Evolutionary conservation across 2,329 filamentous ascomycete species (phyloP).

Genomic region (Sclerotinia spermophila): DNA sequence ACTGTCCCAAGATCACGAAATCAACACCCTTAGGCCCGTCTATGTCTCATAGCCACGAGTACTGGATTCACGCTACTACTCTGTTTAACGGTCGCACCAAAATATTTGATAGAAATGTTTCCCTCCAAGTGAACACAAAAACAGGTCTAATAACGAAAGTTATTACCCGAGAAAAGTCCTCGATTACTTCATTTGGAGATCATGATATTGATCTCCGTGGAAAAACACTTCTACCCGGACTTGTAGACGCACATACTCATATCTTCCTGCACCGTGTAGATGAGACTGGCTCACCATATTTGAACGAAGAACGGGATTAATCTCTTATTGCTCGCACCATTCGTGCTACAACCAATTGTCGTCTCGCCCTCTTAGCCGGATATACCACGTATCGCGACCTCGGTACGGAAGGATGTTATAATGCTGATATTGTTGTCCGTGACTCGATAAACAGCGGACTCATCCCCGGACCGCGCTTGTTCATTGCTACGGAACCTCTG

Average conservation of each 20-base stretch:
- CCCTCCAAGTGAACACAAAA: not conserved
- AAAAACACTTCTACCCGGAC: not conserved
- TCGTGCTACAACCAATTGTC: not conserved
- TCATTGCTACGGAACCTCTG: not conserved
- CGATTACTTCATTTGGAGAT: not conserved
- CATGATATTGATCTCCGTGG: not conserved
- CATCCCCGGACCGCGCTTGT: not conserved
- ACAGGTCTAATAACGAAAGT: not conserved
- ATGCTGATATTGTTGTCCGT: not conserved
- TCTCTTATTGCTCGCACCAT: not conserved
- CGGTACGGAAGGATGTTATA: not conserved
- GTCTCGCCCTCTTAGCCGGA: not conserved
- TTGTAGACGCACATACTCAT: not conserved
- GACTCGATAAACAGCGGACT: not conserved
- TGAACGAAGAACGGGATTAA: not conserved
- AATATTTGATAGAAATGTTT: not conserved
- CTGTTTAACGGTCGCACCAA: not conserved
- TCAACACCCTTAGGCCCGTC: not conserved
- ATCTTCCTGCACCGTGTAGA: not conserved
- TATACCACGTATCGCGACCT: conserved; percentile 4
- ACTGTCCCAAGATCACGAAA: too few relatives aligned
- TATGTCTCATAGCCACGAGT: not conserved
- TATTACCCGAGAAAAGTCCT: not conserved
- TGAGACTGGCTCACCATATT: not conserved
- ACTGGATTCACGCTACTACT: not conserved